A percentile compares a stretch with the other conserved stretches of the same genome.
phyloP scores from a whole-genome alignment of 805 yeast species.

The Ogataea paraovalis region DNA sequence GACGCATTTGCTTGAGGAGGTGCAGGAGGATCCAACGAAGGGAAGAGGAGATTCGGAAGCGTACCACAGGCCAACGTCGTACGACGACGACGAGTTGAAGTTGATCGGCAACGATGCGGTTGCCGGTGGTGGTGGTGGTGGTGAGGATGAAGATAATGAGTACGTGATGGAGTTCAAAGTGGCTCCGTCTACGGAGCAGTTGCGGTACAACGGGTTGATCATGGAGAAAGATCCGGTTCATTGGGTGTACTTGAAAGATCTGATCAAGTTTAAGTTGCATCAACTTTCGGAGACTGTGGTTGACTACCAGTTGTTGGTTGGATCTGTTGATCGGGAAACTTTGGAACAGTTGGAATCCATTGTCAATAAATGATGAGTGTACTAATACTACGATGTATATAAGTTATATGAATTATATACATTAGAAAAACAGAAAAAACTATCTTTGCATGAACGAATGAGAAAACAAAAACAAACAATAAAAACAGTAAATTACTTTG shows the following conservation, averaged over 20 bases:
- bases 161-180: conserved; percentile 22
- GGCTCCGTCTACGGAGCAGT: conserved; percentile 38
- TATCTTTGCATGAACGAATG: too few relatives aligned
- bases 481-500: neutral
- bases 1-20: conserved; percentile 61
- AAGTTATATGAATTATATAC: too few relatives aligned
- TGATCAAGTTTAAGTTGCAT: conserved; percentile 33
- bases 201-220: conserved; percentile 36
- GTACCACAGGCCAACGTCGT: conserved; percentile 42
- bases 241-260: conserved; percentile 44
- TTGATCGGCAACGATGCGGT: conserved; percentile 21
- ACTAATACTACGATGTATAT: too few relatives aligned
- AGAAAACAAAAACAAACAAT: too few relatives aligned
- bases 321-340: conserved; percentile 27
- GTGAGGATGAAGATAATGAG: conserved; percentile 25
- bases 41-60: conserved; percentile 58
- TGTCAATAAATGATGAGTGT: conserved; percentile 8
- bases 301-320: conserved; percentile 35
- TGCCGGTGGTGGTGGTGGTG: too few relatives aligned
- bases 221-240: conserved; percentile 49
- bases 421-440: too few relatives aligned
- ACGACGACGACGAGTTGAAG: conserved; percentile 32
- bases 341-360: conserved; percentile 30
- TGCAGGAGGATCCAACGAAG: conserved; percentile 47
- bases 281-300: conserved; percentile 26